These are phyloP conservation scores for Colletotrichum sp. DNA, from an alignment of 2,329 filamentous ascomycete genomes.

Conservation along the genomic window DNA sequence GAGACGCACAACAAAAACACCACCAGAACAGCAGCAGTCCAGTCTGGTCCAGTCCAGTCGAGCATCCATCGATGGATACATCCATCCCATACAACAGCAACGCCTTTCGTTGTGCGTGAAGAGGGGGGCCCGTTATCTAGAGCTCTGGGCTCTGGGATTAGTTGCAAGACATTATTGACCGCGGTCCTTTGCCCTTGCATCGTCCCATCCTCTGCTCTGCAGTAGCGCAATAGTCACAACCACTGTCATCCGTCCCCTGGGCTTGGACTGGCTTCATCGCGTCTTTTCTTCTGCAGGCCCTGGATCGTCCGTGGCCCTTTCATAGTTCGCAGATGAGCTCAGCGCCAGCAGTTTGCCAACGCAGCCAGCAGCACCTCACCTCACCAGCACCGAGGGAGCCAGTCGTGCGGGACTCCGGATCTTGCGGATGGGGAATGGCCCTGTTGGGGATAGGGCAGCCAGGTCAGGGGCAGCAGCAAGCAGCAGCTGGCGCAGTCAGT, in stretches of 20 bases:
- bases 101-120: background rate
- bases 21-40: background rate
- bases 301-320: background rate
- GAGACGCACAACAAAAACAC: background rate
- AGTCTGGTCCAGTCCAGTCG: background rate
- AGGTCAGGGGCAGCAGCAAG: conserved; percentile 10
- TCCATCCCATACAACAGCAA: background rate
- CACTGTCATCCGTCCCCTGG: background rate
- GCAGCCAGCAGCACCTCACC: background rate
- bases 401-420: background rate
- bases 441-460: background rate
- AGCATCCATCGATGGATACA: background rate
- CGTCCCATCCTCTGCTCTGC: background rate
- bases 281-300: background rate
- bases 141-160: background rate
- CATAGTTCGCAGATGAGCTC: background rate
- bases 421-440: background rate
- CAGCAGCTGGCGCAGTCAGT: background rate
- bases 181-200: conserved; percentile 4
- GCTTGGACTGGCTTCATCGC: background rate
- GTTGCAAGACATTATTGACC: background rate
- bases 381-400: background rate
- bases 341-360: background rate
- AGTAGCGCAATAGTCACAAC: background rate
- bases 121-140: background rate